Base-by-base conservation (phyloP, 2,329 filamentous ascomycete genomes). In the Aureobasidium sp. region DNA sequence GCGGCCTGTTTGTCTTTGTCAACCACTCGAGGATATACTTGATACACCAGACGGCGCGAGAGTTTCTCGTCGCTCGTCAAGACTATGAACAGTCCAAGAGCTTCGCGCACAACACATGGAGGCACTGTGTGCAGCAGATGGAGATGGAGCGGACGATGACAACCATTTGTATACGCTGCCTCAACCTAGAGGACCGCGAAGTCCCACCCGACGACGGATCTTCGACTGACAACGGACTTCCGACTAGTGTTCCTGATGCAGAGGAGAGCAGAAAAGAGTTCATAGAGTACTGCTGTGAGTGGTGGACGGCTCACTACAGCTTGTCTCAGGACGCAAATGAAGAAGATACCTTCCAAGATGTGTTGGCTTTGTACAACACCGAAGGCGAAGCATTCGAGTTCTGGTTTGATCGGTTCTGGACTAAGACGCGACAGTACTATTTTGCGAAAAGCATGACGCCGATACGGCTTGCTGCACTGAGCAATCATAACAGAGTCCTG, bases 1-100 rank as follows among this genome's bases (percentile, higher is more conserved):
- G 63, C 48, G 61, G 62, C 6, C 55, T 65, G 4, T 65, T 66
- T 54, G 53, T 65, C 7, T 59, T 53, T 25, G 55, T 66, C 24
- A 56, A 59, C 19, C 49, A 63, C 39, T 55, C 45, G 3, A 53
- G 40, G 22, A 53, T 66, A 19, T 63, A 58, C 49, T 54, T 65
- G 19, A 58, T 66, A 27, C 64, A 65, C 47, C 60, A 67, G 45
- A 66, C 64, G 11, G 63, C 63, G 14, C 60, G 55, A 40, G 62
- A 66, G 44, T 67, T 65, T 55, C 55, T 66, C 6, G 11, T 42
- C 21, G 38, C 38, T 41, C 38, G 22, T 53, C 2, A 27, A 21
- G 32, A n/a, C n/a, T n/a, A n/a, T n/a, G n/a, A n/a, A n/a, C n/a
- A n/a, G n/a, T n/a, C n/a, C n/a, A n/a, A 22, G 21, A 30, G 22